phyloP scores from a whole-genome alignment of 2,329 filamentous ascomycete species.

The Aureobasidium sp. region DNA sequence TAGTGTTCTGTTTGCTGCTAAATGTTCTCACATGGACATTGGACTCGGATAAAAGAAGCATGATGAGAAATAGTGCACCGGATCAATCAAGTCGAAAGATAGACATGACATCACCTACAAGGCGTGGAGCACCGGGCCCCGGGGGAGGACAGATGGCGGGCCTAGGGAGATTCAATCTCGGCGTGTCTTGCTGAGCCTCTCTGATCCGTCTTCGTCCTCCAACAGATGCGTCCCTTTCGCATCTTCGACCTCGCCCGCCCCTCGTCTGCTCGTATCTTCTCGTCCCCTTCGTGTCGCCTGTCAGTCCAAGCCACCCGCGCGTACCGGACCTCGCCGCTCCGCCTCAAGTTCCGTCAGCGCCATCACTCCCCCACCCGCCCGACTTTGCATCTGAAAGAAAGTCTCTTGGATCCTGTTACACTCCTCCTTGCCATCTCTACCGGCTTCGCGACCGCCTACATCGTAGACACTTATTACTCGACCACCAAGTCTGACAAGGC shows the following conservation, averaged over 20 bases:
- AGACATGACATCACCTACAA: neutral
- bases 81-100: neutral
- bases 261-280: neutral
- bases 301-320: neutral
- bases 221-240: conserved; percentile 1
- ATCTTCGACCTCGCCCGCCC: neutral
- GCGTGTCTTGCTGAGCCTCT: neutral
- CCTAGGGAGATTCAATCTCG: conserved; percentile 2
- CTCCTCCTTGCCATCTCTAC: conserved; percentile 20
- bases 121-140: neutral
- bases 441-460: conserved; percentile 19
- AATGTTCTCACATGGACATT: neutral
- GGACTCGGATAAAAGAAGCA: neutral
- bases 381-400: conserved; percentile 3
- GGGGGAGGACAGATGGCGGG: too few species aligned
- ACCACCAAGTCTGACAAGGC: neutral
- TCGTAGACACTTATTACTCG: conserved; percentile 15
- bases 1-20: neutral
- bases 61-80: neutral
- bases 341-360: neutral
- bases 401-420: conserved; percentile 17
- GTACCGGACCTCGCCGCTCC: neutral
- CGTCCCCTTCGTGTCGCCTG: neutral
- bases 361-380: neutral
- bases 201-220: neutral